A percentile compares a stretch with the other conserved stretches of the same genome.
Evolutionary conservation across 345 rosid species (phyloP).

Genomic region (Acer saccharum): DNA sequence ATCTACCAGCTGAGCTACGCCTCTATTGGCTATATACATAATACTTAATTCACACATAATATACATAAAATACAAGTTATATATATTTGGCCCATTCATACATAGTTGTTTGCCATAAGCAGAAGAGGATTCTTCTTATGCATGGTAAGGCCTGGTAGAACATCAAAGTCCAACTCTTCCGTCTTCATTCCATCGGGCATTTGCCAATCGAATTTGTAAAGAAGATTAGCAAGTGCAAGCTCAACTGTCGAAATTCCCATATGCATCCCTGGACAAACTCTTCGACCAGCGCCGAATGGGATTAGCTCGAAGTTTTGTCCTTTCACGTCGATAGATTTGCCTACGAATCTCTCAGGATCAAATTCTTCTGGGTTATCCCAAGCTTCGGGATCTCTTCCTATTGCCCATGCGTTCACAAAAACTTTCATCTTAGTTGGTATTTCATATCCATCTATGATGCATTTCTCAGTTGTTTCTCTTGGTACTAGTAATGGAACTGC

Average conservation of each 20-base stretch:
- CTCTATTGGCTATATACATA: too few relatives aligned
- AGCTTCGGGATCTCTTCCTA: slow-evolving; percentile 35
- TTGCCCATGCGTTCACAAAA: slow-evolving; percentile 32
- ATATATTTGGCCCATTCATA: too few relatives aligned
- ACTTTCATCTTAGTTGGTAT: slow-evolving; percentile 24
- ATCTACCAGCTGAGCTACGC: too few relatives aligned
- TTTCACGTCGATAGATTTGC: slow-evolving; percentile 16
- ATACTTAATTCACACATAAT: too few relatives aligned
- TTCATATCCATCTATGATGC: slow-evolving; percentile 22
- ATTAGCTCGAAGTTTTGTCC: slow-evolving; percentile 29
- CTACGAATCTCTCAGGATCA: slow-evolving; percentile 33
- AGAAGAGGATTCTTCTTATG: slow-evolving; percentile 25
- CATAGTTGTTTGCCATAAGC: slow-evolving; percentile 6
- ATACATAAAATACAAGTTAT: too few relatives aligned
- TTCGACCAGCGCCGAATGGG: slow-evolving; percentile 38
- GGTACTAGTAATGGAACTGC: slow-evolving; percentile 29
- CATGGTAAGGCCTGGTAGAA: slow-evolving; percentile 15
- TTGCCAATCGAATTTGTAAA: slow-evolving; percentile 32
- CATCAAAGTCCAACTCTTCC: slow-evolving; percentile 21
- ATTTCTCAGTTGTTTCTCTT: slow-evolving; percentile 24
- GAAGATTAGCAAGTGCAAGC: slow-evolving; percentile 26
- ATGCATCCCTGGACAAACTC: slow-evolving; percentile 32
- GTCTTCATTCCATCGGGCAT: slow-evolving; percentile 14
- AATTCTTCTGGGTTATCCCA: slow-evolving; percentile 29
- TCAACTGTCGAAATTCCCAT: slow-evolving; percentile 21